Conservation (phyloP, 83 land plant genomes). For the Diphasiastrum complanatum region DNA sequence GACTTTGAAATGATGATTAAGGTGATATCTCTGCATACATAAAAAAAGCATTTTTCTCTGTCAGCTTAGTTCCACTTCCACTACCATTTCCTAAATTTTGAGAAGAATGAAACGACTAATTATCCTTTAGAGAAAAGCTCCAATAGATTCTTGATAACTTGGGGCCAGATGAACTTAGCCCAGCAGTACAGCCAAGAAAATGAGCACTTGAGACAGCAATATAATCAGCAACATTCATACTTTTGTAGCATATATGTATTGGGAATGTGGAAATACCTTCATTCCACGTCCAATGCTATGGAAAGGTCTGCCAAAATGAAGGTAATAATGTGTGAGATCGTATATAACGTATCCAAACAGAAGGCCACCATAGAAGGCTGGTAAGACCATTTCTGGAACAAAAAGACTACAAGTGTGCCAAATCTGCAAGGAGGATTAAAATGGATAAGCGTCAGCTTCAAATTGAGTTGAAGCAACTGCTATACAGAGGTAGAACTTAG, state of each 20-base stretch:
- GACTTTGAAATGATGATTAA: conserved; percentile 79
- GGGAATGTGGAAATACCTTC: conserved; percentile 44
- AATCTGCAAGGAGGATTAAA: conserved; percentile 49
- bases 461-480: no score
- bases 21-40: conserved; percentile 63
- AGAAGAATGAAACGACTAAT: no score
- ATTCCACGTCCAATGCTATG: conserved; percentile 33
- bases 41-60: neutral
- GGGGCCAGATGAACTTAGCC: no score
- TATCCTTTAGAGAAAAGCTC: no score
- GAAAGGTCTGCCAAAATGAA: conserved; percentile 82
- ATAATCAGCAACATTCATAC: no score
- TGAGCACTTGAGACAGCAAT: no score
- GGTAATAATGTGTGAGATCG: conserved; percentile 84
- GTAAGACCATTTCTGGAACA: conserved; percentile 41
- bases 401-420: conserved; percentile 44
- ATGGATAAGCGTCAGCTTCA: no score
- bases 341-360: conserved; percentile 85
- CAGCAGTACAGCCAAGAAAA: no score
- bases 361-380: conserved; percentile 80
- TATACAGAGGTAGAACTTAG: no score
- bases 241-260: neutral
- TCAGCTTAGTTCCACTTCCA: neutral
- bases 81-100: neutral
- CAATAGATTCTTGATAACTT: no score